Base-by-base conservation (phyloP, 139 green algal genomes). In the Coelastrella sp. region DNA sequence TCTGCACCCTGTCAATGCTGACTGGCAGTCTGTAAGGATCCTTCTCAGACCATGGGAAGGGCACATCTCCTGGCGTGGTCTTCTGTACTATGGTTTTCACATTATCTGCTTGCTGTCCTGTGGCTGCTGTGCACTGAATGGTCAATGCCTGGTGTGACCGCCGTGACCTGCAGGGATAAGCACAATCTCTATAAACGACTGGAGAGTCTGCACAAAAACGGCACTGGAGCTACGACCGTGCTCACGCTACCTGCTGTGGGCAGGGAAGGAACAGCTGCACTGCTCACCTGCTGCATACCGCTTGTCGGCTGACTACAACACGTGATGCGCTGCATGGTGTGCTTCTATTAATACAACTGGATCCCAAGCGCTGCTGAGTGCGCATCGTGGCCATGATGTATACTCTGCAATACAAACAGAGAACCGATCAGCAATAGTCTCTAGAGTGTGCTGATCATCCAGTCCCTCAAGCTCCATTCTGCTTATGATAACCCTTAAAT, bases 41-140 rank as follows among this genome's bases (percentile, higher is more conserved):
- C 85, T 94, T 94, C 80, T 94, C 90, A 2, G 53, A 84, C 88
- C 88, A 94, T 43, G 90, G 90, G 41, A 94, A 91, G 2, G 90
- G 90, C 80, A 92, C 68, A 15, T 92, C 88, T 2, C 88, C 88
- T n/a, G 85, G 66, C 0, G 72, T 87, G 50, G 85, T 90, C 68
- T 92, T 92, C 48, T 89, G 78, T 25, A 92, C 79, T 25, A 92
- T 77, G 5, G 90, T 89, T 75, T 90, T 92, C 21, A 79, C 77
- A 78, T 86, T 63, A 8, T 68, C 59, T 23, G 53, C 35, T 34
- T 84, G 69, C 62, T 51, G 62, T 21, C 76, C 69, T 35, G 69
- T 81, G 13, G 82, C 82, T 41, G 82, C 71, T 38, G 82, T 35
- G 21, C 37, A 48, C 17, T 35, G 34, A 9, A 86, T n/a, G 32